Evolutionary conservation across 192 early-diverging fungal genomes (phyloP).

Genomic region (Dissophora ornata): DNA sequence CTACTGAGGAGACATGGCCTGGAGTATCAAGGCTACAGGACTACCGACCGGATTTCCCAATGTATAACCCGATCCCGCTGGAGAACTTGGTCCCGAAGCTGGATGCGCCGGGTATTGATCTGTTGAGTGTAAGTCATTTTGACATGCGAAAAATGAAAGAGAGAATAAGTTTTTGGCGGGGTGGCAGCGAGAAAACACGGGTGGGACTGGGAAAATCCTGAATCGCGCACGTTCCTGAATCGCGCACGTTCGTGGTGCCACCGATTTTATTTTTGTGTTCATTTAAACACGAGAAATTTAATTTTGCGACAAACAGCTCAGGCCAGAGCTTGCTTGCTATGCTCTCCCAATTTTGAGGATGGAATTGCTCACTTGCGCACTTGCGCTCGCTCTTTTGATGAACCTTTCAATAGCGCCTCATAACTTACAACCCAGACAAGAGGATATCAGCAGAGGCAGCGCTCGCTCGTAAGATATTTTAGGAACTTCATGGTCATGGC

Average conservation of each 20-base stretch:
- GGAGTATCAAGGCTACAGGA: constrained; percentile 87
- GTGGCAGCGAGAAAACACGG: too few relatives aligned
- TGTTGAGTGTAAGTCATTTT: constrained; percentile 70
- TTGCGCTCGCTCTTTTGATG: too few relatives aligned
- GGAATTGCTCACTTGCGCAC: too few relatives aligned
- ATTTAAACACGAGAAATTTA: constrained; percentile 3
- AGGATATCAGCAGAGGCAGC: constrained; percentile 54
- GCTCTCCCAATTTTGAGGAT: background rate
- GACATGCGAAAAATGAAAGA: background rate
- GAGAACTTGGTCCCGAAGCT: constrained; percentile 86
- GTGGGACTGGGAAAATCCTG: background rate
- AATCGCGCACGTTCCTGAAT: constrained; percentile 32
- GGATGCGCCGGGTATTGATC: constrained; percentile 84
- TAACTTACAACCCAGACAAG: constrained; percentile 49
- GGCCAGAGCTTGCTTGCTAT: too few relatives aligned
- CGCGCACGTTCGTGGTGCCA: constrained; percentile 24
- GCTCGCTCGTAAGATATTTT: constrained; percentile 50
- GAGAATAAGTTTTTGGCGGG: background rate
- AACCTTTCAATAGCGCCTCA: constrained; percentile 26
- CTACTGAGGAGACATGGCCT: constrained; percentile 87
- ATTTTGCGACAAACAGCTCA: background rate
- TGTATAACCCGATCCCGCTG: constrained; percentile 75
- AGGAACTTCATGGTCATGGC: too few relatives aligned
- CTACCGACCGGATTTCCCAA: constrained; percentile 85
- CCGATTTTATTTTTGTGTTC: background rate